Percentiles rank a stretch among this genome's conserved stretches.
Evolutionary conservation across 805 yeast genomes (phyloP).

Genomic region (Yamadazyma takamatsuzukensis): DNA sequence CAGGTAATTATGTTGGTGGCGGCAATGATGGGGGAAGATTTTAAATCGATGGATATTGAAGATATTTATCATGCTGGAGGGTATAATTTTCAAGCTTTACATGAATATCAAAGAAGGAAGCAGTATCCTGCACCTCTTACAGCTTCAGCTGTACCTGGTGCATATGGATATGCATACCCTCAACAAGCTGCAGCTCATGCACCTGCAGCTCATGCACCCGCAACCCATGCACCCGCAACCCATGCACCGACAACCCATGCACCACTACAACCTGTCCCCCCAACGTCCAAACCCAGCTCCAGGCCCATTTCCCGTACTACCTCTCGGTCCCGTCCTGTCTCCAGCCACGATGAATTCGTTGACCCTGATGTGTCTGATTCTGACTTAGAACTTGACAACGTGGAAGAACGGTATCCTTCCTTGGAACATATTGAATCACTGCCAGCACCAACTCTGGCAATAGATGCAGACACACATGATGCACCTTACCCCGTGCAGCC

Average conservation of each 20-base stretch:
- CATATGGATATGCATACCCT: constrained; percentile 1
- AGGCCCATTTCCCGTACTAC: too few species aligned
- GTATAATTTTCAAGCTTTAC: constrained; percentile 54
- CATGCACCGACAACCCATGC: not conserved
- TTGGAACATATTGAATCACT: constrained; percentile 28
- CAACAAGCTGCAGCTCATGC: not conserved
- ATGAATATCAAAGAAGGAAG: constrained; percentile 43
- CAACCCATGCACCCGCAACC: not conserved
- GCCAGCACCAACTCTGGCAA: not conserved
- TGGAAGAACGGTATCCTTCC: constrained; percentile 52
- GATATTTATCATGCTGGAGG: constrained; percentile 52
- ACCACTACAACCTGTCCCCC: constrained; percentile 1
- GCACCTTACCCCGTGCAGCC: constrained; percentile 15
- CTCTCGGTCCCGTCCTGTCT: not conserved
- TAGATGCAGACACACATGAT: not conserved
- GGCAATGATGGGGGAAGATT: constrained; percentile 42
- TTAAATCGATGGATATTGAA: constrained; percentile 24
- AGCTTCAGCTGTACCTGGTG: not conserved
- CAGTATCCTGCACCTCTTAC: constrained; percentile 16
- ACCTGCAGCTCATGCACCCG: not conserved
- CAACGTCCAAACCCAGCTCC: not conserved
- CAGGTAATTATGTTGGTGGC: constrained; percentile 71
- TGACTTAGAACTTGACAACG: constrained; percentile 32
- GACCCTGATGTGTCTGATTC: constrained; percentile 3
- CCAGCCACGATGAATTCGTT: not conserved